Evolutionary conservation across 2,329 filamentous ascomycete genomes (phyloP), one percentile per base, ranked within the genome.

Genomic region (Trichoderma lentiforme): DNA sequence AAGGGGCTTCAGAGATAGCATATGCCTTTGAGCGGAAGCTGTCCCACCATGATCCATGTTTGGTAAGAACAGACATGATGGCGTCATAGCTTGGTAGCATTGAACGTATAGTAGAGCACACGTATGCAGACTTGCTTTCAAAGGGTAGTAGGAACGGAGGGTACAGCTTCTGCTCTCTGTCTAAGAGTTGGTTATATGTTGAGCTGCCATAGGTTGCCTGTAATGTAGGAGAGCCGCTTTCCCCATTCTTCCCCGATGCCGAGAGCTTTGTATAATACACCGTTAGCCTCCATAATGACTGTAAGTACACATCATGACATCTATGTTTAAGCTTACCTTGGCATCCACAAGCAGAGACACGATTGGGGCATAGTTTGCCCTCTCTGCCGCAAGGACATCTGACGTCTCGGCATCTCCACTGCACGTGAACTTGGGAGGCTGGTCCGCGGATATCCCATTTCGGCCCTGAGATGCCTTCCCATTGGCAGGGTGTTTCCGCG

Each of bases 21-120:
- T 79, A 81, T 58, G 80, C 81, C 71, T 83, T 84, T 70, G 79
- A 78, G 36, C 81, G 79, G 79, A 81, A 84, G 28, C 81, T 81
- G 56, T 77, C 74, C 82, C 83, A 84, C 82, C 82, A 84, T 30
- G 69, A 63, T 11, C 79, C 77, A 67, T 83, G 82, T 36, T 73
- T 78, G 2, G 70, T 21, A 4, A 77, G 53, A 21, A 72, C 68
- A 7, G 61, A 53, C 21, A 74, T 63, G 11, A 77, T 72, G 6
- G 62, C 60, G 34, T 76, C 76, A 51, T 74, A 76, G 34, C 26
- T 65, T 6, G 76, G 75, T 3, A 77, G 58, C n/a, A 71, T 72
- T 12, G 73, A 66, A 24, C 74, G 75, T 28, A 75, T 63, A 18
- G 62, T 70, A 36, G 57, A 56, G 56, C 75, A 76, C 5, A 72